Evolutionary conservation across 768 basidiomycete species (phyloP), one percentile per base, ranked within the genome.

Genomic region (Suillus subalutaceus): DNA sequence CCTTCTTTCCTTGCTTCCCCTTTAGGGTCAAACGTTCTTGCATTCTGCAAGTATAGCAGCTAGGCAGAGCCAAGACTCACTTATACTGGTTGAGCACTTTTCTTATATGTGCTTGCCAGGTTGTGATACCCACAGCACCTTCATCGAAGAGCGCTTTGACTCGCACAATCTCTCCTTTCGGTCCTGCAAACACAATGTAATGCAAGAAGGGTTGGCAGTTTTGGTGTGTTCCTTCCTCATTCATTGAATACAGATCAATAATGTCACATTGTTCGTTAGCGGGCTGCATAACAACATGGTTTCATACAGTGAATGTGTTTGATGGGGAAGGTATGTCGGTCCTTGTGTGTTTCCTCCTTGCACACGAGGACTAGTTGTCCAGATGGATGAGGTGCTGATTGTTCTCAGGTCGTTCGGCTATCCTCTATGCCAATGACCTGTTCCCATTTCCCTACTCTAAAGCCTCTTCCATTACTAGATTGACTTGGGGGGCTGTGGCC

Each of bases 131-230:
- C n/a, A n/a, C n/a, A n/a, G 78, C 75, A 0, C 79, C 78, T 40
- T 77, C 75, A 50, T 80, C 77, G 32, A 75, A 72, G 15, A 74
- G 13, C 13, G 60, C 60, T 16, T 44, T 62, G 6, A 44, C 26
- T 13, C 26, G 41, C 4, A 62, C 43, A 0, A 30, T 30, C 12
- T 62, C 61, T 41, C 61, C 61, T 20, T 30, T 10, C 0, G 61
- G 41, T n/a, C 61, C 61, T 3, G 26, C 1, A 3, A 62, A 10
- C 9, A 20, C 3, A 5, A 62, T 46, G 8, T 30, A 12, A 7
- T 62, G 61, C n/a, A 62, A 13, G 26, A 62, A 62, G 4, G 61
- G 61, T 16, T 18, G 43, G 44, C 9, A n/a, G 13, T 6, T 13
- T 0, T 4, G 4, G 15, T 41, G 13, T 4, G 1, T 13, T 46